These are phyloP conservation scores for Hymenoscyphus occultus DNA, from an alignment of 2,329 filamentous ascomycete species.

Conservation along the genomic window DNA sequence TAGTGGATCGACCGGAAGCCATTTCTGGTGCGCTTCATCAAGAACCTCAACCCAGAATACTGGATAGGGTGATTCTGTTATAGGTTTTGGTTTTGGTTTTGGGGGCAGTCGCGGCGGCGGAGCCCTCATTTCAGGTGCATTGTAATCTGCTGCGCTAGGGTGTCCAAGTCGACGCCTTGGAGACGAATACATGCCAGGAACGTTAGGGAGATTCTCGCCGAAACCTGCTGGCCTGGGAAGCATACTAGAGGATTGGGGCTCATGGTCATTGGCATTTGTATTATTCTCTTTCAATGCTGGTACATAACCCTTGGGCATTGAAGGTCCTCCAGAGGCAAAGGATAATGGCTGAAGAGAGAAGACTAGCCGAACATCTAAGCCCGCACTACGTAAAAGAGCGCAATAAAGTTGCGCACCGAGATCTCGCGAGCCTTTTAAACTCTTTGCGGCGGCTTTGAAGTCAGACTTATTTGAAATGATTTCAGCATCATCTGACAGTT, in stretches of 20 bases:
- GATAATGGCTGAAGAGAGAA: conserved; percentile 81
- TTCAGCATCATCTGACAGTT: conserved; percentile 47
- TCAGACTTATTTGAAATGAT: conserved; percentile 66
- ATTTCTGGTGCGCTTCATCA: conserved; percentile 82
- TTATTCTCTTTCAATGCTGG: conserved; percentile 26
- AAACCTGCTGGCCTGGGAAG: conserved; percentile 12
- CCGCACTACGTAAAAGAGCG: conserved; percentile 77
- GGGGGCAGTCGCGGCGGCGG: conserved; percentile 37
- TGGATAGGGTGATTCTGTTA: conserved; percentile 72
- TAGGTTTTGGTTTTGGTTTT: conserved; percentile 40
- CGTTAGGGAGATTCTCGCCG: conserved; percentile 10
- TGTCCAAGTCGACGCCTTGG: conserved; percentile 36
- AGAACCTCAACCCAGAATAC: conserved; percentile 95
- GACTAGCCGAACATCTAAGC: conserved; percentile 77
- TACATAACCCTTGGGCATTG: conserved; percentile 35
- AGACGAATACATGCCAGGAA: conserved; percentile 20
- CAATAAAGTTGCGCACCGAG: conserved; percentile 89
- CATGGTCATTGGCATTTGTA: conserved; percentile 35
- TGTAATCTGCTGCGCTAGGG: conserved; percentile 48
- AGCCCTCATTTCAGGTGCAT: conserved; percentile 44
- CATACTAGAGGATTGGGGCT: conserved; percentile 13
- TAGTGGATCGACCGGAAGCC: conserved; percentile 83
- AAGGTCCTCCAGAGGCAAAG: conserved; percentile 42
- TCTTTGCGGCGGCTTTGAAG: conserved; percentile 66
- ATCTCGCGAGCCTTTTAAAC: conserved; percentile 78